These are phyloP conservation scores for Cupressus sempervirens DNA, from an alignment of 75 land plant species.

Conservation along the genomic window DNA sequence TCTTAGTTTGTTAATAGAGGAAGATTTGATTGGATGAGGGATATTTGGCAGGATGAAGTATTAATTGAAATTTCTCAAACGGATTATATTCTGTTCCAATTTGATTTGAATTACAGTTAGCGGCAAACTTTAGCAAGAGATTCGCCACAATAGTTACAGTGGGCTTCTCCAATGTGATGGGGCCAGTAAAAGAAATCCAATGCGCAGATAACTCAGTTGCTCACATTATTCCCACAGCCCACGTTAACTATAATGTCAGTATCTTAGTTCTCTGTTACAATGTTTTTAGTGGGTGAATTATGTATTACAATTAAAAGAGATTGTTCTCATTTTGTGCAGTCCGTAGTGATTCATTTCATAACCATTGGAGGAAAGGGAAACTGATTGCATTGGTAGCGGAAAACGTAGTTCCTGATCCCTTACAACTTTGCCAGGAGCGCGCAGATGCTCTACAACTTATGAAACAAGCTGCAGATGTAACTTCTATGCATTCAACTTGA, in stretches of 20 bases:
- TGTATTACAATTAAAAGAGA: no score
- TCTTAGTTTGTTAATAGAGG: no score
- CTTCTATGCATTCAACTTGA: background rate
- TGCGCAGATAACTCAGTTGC: background rate
- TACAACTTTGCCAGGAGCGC: background rate
- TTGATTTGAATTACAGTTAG: background rate
- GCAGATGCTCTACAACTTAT: background rate
- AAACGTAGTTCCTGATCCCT: background rate
- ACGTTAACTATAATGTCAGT: background rate
- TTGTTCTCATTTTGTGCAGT: background rate
- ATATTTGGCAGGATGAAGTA: no score
- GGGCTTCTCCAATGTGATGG: slow-evolving; percentile 1
- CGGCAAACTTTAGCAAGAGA: background rate
- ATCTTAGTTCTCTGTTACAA: no score
- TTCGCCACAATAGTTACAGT: background rate
- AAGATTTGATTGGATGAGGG: no score
- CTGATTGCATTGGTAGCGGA: background rate
- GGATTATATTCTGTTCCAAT: background rate
- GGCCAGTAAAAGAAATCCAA: background rate
- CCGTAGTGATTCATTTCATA: background rate
- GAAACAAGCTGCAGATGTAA: background rate
- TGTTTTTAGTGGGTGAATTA: no score
- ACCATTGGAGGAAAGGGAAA: background rate
- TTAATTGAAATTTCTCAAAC: no score
- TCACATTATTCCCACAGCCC: background rate